phyloP scores from a whole-genome alignment of 345 rosid genomes.

The Salix arbutifolia region DNA sequence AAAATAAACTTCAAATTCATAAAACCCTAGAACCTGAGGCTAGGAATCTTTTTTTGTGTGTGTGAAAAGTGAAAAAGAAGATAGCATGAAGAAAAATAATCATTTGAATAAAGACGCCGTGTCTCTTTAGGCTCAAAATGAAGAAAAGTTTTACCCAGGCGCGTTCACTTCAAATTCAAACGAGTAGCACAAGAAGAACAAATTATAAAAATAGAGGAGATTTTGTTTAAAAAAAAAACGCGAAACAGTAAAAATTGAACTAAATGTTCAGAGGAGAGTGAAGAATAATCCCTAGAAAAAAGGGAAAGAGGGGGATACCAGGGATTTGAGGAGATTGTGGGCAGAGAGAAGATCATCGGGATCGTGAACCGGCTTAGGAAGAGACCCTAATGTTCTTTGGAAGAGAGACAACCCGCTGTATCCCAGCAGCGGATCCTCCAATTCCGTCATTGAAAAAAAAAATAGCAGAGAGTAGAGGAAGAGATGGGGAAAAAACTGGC shows the following conservation, averaged over 20 bases:
- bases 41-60: background rate
- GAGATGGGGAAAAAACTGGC: too few species aligned
- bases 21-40: background rate
- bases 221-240: background rate
- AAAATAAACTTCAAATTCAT: background rate
- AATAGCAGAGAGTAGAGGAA: background rate
- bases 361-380: constrained; percentile 29
- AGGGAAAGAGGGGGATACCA: constrained; percentile 28
- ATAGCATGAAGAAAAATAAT: too few species aligned
- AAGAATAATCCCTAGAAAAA: background rate
- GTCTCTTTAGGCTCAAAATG: background rate
- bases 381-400: constrained; percentile 49
- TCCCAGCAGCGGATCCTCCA: constrained; percentile 49
- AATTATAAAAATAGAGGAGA: background rate
- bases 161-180: background rate
- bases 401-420: constrained; percentile 61
- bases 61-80: background rate
- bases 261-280: background rate
- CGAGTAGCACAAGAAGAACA: background rate
- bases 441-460: background rate
- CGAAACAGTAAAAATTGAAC: background rate
- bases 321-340: constrained; percentile 57
- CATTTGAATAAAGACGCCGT: background rate
- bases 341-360: constrained; percentile 35
- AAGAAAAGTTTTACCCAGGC: background rate